Percentiles rank a stretch among this genome's conserved stretches.
Evolutionary conservation across 768 basidiomycete genomes (phyloP).

Genomic region (Pulveroboletus frians): DNA sequence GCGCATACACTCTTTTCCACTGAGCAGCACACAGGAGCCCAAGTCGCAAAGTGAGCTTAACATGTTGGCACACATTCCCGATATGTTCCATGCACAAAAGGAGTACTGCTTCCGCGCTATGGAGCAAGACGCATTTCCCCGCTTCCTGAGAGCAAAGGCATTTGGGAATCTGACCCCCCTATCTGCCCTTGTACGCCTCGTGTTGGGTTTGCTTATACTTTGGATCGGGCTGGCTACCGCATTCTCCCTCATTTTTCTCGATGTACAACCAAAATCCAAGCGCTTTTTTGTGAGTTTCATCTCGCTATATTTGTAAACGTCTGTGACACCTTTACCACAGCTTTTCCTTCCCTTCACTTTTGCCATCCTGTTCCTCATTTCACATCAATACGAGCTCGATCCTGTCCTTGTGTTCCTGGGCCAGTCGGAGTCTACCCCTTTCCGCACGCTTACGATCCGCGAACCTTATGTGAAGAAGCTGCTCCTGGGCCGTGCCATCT

Average conservation of each 20-base stretch:
- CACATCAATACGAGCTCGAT: conserved; percentile 96
- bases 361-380: conserved; percentile 85
- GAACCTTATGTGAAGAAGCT: conserved; percentile 94
- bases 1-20: conserved; percentile 86
- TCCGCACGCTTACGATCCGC: conserved; percentile 85
- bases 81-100: conserved; percentile 96
- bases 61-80: conserved; percentile 85
- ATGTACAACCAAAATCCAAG: conserved; percentile 87
- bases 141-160: conserved; percentile 95
- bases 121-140: conserved; percentile 91
- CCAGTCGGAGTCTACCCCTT: conserved; percentile 95
- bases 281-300: conserved; percentile 82
- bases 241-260: conserved; percentile 90
- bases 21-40: conserved; percentile 70
- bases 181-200: conserved; percentile 79
- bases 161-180: conserved; percentile 95
- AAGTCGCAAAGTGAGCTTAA: conserved; percentile 59
- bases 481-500: conserved; percentile 82
- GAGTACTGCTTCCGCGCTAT: conserved; percentile 95
- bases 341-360: conserved; percentile 92
- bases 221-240: conserved; percentile 94
- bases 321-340: conserved; percentile 36
- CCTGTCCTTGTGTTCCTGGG: conserved; percentile 91
- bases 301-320: background rate
- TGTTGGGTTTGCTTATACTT: conserved; percentile 76